Percentiles rank a stretch among this genome's conserved stretches.
These are phyloP conservation scores for Aspergillus sp. DNA, from an alignment of 2,329 filamentous ascomycete species.

Conservation along the genomic window DNA sequence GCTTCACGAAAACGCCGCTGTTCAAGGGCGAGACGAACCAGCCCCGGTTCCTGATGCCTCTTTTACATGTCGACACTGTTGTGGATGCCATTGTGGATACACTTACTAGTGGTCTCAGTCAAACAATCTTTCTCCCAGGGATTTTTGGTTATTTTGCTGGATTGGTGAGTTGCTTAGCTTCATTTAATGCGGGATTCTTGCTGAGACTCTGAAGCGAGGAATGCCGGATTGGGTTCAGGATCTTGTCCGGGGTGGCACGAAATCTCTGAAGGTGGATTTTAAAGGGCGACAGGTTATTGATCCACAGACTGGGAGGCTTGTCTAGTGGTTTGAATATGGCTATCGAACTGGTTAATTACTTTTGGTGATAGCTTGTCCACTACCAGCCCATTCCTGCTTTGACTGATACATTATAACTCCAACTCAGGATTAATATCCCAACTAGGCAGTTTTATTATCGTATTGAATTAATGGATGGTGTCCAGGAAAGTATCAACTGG, in stretches of 20 bases:
- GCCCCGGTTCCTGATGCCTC: constrained; percentile 21
- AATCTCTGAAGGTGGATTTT: constrained; percentile 23
- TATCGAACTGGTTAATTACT: no score
- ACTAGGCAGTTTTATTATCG: no score
- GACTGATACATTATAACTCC: no score
- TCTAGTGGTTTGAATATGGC: no score
- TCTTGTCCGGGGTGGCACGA: constrained; percentile 13
- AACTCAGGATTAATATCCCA: no score
- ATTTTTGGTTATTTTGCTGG: constrained; percentile 22
- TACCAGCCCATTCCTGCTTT: no score
- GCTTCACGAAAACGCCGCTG: constrained; percentile 26
- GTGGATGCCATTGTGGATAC: constrained; percentile 24
- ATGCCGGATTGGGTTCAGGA: constrained; percentile 20
- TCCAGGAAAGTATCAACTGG: no score
- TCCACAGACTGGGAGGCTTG: constrained; percentile 16
- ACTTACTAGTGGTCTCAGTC: constrained; percentile 19
- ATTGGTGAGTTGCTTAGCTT: constrained; percentile 15
- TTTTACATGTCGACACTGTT: constrained; percentile 26
- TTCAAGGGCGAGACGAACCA: constrained; percentile 27
- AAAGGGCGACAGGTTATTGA: constrained; percentile 22
- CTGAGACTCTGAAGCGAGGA: constrained; percentile 14
- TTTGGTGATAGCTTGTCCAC: no score
- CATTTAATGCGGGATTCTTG: neutral
- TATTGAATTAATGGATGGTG: no score
- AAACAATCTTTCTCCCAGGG: constrained; percentile 19